A percentile compares a stretch with the other conserved stretches of the same genome.
These are phyloP conservation scores for Microbotryum violaceum DNA, from an alignment of 1,284 basidiomycete genomes.

Conservation along the genomic window DNA sequence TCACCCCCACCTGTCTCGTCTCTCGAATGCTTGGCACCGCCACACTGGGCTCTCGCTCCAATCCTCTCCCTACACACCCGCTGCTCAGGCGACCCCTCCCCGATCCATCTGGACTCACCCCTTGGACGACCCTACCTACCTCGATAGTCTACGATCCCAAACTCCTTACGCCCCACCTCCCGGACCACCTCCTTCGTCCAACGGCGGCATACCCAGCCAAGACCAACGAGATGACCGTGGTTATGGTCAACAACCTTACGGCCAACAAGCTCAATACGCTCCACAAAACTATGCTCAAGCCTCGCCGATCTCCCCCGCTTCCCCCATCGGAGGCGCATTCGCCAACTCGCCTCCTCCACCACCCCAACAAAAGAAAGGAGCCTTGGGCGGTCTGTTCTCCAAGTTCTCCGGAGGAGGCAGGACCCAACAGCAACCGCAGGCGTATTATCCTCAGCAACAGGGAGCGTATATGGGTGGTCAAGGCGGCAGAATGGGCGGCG, in stretches of 20 bases:
- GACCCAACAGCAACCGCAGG: not conserved
- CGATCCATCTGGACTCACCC: constrained; percentile 41
- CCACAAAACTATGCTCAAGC: too few relatives aligned
- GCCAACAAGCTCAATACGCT: not conserved
- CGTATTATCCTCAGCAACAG: not conserved
- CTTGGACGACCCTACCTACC: constrained; percentile 28
- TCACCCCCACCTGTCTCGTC: too few relatives aligned
- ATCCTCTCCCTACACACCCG: not conserved
- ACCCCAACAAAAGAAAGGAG: not conserved
- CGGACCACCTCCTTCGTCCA: constrained; percentile 16
- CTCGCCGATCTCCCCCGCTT: too few relatives aligned
- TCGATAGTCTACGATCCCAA: constrained; percentile 7
- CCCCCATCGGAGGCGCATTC: too few relatives aligned
- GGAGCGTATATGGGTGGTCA: constrained; percentile 1
- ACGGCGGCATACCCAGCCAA: constrained; percentile 13
- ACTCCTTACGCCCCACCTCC: constrained; percentile 14
- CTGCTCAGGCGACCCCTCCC: constrained; percentile 34
- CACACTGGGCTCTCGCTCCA: too few relatives aligned
- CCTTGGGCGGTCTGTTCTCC: not conserved
- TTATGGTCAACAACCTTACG: constrained; percentile 7
- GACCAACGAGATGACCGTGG: constrained; percentile 12
- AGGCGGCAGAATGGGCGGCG: not conserved
- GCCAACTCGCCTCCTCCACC: not conserved
- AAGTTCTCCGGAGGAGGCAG: not conserved
- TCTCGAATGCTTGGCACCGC: too few relatives aligned